Base-by-base conservation (phyloP, 371 early-diverging fungal genomes). In the Mucor mucedo region DNA sequence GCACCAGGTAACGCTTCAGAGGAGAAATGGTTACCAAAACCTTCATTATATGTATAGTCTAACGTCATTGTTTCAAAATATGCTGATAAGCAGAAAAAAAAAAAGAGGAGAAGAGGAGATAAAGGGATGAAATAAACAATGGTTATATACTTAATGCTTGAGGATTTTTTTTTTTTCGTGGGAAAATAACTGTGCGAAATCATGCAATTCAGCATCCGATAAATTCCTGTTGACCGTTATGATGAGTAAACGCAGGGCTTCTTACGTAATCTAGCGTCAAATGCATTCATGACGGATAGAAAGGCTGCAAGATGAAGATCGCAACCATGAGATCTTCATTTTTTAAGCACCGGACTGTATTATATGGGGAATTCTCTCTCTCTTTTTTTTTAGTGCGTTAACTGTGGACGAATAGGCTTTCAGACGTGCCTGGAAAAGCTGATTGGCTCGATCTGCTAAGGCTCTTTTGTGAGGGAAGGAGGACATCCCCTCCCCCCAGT, bases 1-100 rank as follows among this genome's bases (percentile, higher is more conserved):
- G 96, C 92, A 57, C 89, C 92, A 16, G 80, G 78, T 5, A 96
- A 83, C 4, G 96, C 94, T 73, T 97, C 96, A 13, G 93, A 85
- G 38, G 86, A 83, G 64, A 94, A 94, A 70, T 91, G 89, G 74
- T 93, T 93, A 35, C 89, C 90, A 60, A 93, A 93, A 3, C 93
- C 93, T 55, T 79, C 68, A 48, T 80, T 79, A 66, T 93, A 92
- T 53, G 72, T 61, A 71, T 87, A 87, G 11, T 66, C 65, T 21
- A 8, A 3, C 8, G 50, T 50, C 50, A 50, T 48, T 28, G 2
- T 28, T 28, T 48, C 7, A 29, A 21, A 21, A 21, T 48, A 28
- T 10, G 14, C 21, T 47, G n/a, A 2, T 27, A 4, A 50, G 28
- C 28, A 50, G 9, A 32, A 11, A 11, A 4, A 32, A 50, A 50